Percentiles rank a stretch among this genome's conserved stretches.
These are phyloP conservation scores for Hygrocybe coccinea DNA, from an alignment of 768 basidiomycete genomes.

Conservation along the genomic window DNA sequence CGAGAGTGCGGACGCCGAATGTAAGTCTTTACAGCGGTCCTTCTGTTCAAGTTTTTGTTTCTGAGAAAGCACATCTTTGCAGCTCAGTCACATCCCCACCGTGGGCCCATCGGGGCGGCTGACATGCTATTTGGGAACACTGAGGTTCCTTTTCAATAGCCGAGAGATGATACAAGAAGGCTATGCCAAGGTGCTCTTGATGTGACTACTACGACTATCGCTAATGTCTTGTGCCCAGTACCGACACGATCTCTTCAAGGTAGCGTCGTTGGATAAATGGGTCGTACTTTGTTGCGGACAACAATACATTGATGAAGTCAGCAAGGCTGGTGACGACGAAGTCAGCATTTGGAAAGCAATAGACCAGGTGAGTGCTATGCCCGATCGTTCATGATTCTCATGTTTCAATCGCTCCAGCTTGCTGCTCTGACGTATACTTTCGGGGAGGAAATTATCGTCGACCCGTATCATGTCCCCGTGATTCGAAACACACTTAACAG, in stretches of 20 bases:
- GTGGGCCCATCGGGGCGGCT: slow-evolving; percentile 32
- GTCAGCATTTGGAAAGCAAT: slow-evolving; percentile 18
- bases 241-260: slow-evolving; percentile 8
- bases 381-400: not conserved
- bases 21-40: too few species aligned
- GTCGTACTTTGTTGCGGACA: slow-evolving; percentile 28
- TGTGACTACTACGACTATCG: too few species aligned
- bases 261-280: slow-evolving; percentile 26
- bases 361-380: slow-evolving; percentile 1
- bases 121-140: slow-evolving; percentile 29
- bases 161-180: slow-evolving; percentile 30
- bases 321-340: slow-evolving; percentile 27
- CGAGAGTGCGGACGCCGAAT: too few species aligned
- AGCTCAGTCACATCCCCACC: slow-evolving; percentile 33
- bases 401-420: not conserved
- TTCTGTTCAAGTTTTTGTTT: too few species aligned
- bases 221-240: too few species aligned
- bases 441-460: not conserved
- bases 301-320: slow-evolving; percentile 31
- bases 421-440: slow-evolving; percentile 3
- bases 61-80: too few species aligned
- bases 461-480: not conserved
- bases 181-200: slow-evolving; percentile 32
- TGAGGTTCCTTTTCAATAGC: slow-evolving; percentile 22
- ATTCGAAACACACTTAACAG: slow-evolving; percentile 4